Percentiles rank a stretch among this genome's conserved stretches.
phyloP scores from a whole-genome alignment of 2,329 filamentous ascomycete species.

The Rachicladosporium sp. region DNA sequence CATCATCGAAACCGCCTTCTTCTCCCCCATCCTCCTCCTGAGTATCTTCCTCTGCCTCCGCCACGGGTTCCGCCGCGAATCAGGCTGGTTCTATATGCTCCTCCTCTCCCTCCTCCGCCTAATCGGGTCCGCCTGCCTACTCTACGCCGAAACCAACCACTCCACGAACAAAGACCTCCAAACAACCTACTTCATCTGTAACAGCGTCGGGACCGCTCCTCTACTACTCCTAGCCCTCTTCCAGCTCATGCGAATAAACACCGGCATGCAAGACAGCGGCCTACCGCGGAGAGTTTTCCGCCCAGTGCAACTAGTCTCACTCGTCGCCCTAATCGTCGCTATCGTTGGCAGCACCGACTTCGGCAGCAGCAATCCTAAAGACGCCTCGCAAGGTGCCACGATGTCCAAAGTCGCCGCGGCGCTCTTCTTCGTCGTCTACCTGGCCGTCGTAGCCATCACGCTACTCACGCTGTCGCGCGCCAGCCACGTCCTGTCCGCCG shows the following conservation, averaged over 20 bases:
- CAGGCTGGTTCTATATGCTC: constrained; percentile 17
- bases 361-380: constrained; percentile 5
- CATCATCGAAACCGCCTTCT: constrained; percentile 17
- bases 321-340: constrained; percentile 15
- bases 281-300: constrained; percentile 10
- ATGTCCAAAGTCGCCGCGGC: constrained; percentile 2
- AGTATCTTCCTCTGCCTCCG: constrained; percentile 12
- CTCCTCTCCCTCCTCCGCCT: constrained; percentile 16
- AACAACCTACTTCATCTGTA: no score
- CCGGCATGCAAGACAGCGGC: constrained; percentile 8
- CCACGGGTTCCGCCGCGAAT: constrained; percentile 13
- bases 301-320: constrained; percentile 11
- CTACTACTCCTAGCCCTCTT: no score
- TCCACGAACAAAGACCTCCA: no score
- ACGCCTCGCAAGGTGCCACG: constrained; percentile 8
- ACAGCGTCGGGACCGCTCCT: no score
- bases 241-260: constrained; percentile 2
- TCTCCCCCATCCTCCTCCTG: constrained; percentile 10
- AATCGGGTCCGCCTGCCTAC: constrained; percentile 8
- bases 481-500: constrained; percentile 5
- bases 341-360: constrained; percentile 14
- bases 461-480: constrained; percentile 6
- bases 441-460: constrained; percentile 12
- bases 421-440: constrained; percentile 13
- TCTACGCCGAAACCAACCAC: no score